These are phyloP conservation scores for Ustilago bromivora DNA, from an alignment of 1,284 basidiomycete species.

Conservation along the genomic window DNA sequence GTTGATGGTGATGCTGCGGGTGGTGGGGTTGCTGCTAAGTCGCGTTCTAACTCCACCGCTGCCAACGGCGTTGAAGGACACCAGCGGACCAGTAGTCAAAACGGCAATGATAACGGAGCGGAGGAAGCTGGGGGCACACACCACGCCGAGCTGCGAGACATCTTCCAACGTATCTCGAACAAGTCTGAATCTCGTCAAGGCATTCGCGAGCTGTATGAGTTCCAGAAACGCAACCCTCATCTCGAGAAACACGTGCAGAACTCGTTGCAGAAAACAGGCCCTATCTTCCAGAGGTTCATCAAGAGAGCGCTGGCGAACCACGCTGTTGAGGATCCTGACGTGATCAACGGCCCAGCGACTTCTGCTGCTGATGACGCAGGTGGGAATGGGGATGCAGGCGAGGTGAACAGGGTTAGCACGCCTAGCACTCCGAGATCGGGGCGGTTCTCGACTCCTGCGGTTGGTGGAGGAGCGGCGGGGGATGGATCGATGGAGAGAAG, in stretches of 20 bases:
- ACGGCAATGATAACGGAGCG: constrained; percentile 3
- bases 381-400: constrained; percentile 4
- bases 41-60: constrained; percentile 3
- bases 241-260: constrained; percentile 81
- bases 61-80: constrained; percentile 70
- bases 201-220: constrained; percentile 94
- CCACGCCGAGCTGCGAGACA: constrained; percentile 81
- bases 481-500: constrained; percentile 30
- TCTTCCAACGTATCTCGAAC: constrained; percentile 85
- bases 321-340: constrained; percentile 84
- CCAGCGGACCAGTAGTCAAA: constrained; percentile 73
- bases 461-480: not conserved
- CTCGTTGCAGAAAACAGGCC: constrained; percentile 71
- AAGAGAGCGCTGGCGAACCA: constrained; percentile 73
- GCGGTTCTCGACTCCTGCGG: constrained; percentile 10
- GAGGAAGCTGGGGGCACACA: constrained; percentile 75
- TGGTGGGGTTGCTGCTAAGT: constrained; percentile 12
- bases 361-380: not conserved
- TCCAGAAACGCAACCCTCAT: constrained; percentile 89
- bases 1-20: constrained; percentile 79
- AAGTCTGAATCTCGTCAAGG: constrained; percentile 87
- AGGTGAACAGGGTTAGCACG: constrained; percentile 23
- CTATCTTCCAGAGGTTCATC: constrained; percentile 71
- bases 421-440: constrained; percentile 22
- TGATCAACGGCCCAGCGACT: constrained; percentile 11